Base-by-base conservation (phyloP, 179 eudicot species). In the Carnegiea gigantea region DNA sequence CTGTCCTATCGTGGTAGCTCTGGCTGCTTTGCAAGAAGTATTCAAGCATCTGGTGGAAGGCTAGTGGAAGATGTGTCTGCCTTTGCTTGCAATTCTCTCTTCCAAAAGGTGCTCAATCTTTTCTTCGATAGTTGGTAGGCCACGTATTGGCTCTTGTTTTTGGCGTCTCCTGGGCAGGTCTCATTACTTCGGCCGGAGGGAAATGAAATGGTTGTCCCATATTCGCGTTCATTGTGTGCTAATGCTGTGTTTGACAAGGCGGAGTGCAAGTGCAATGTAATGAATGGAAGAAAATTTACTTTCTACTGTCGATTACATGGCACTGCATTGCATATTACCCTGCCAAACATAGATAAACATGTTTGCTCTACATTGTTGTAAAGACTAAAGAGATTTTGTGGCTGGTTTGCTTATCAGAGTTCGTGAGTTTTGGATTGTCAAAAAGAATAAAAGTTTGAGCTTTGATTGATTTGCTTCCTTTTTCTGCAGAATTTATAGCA, bases 11-110 rank as follows among this genome's bases (percentile, higher is more conserved):
- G 14, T 67, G 92, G 88, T 83, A 80, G 48, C 26, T 78, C 81
- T 20, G 90, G 88, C 70, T 89, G 93, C 89, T 94, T 81, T 79
- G 60, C 87, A 1, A 85, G 97, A 78, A 80, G 40, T 21, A 90
- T 90, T 65, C 78, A 77, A 38, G 92, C 90, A 28, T 82, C 64
- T 13, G 78, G 84, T 77, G 97, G 97, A 18, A 48, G 26, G 70
- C 78, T 95, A 53, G 43, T 86, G 33, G 77, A 46, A 17, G 97
- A 95, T 79, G 53, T 43, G 33, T 70, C 80, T 0, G 38, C 75
- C 46, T 0, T 40, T 9, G 64, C 65, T 30, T 86, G 85, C 65
- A 73, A 76, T 24, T 67, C 76, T 21, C 3, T 65, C 17, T 54
- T 79, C 57, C 67, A 76, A 30, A 81, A 79, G 77, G 57, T 26